Conservation (phyloP, 176 grass and related monocot species). For the Aegilops tauschii region DNA sequence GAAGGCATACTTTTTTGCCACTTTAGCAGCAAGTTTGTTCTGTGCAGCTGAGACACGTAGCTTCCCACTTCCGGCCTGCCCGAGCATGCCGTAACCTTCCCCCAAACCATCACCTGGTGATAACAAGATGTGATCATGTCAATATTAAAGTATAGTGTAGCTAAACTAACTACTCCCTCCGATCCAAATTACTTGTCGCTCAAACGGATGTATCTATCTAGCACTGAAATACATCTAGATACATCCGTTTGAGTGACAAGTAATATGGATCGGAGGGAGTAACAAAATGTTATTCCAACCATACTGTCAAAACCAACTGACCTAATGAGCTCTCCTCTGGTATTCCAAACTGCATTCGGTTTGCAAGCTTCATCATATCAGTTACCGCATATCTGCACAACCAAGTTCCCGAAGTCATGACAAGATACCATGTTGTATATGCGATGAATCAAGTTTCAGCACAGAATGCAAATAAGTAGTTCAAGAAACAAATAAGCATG, state of each 20-base stretch:
- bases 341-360: slow-evolving; percentile 80
- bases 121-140: slow-evolving; percentile 18
- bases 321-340: slow-evolving; percentile 88
- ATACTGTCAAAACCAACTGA: slow-evolving; percentile 23
- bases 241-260: no score
- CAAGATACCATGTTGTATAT: not conserved
- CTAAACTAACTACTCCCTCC: not conserved
- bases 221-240: no score
- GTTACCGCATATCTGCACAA: slow-evolving; percentile 75
- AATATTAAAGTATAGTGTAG: not conserved
- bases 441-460: not conserved
- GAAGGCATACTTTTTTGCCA: slow-evolving; percentile 63
- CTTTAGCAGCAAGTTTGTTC: slow-evolving; percentile 57
- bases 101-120: slow-evolving; percentile 84
- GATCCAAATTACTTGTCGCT: no score
- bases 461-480: not conserved
- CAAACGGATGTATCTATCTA: no score
- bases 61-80: slow-evolving; percentile 82
- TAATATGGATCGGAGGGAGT: no score
- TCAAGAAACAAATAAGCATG: not conserved
- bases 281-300: not conserved
- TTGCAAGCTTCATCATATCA: slow-evolving; percentile 91
- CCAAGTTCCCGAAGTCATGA: not conserved
- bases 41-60: slow-evolving; percentile 77
- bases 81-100: slow-evolving; percentile 87